These are phyloP conservation scores for Parietaria judaica DNA, from an alignment of 306 rosid genomes.

Conservation along the genomic window DNA sequence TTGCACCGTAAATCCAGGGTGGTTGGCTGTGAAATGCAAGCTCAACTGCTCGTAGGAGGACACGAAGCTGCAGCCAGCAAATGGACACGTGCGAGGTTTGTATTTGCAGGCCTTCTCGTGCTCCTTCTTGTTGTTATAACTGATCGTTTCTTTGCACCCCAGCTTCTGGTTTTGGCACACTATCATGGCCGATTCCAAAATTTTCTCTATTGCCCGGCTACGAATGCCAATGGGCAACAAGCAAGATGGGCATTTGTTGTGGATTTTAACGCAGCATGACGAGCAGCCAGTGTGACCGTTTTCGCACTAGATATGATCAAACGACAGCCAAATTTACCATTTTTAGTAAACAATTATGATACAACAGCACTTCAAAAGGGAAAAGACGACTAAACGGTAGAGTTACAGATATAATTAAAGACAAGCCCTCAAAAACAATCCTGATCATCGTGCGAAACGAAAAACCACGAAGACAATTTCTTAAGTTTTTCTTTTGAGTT, in stretches of 20 bases:
- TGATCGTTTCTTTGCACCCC: slow-evolving; percentile 28
- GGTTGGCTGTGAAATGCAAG: slow-evolving; percentile 29
- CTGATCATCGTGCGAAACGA: too few species aligned
- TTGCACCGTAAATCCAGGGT: slow-evolving; percentile 31
- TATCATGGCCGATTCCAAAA: not conserved
- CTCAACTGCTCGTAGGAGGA: slow-evolving; percentile 22
- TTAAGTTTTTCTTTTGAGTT: too few species aligned
- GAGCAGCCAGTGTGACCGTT: slow-evolving; percentile 2
- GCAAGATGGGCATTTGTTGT: not conserved
- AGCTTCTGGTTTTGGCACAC: slow-evolving; percentile 17
- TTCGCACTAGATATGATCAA: not conserved
- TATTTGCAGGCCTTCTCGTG: slow-evolving; percentile 26
- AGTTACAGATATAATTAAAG: too few species aligned
- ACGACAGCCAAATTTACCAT: not conserved
- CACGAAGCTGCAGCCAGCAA: slow-evolving; percentile 24
- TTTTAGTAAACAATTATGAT: too few species aligned
- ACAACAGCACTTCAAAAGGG: too few species aligned
- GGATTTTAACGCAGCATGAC: not conserved
- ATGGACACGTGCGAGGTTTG: slow-evolving; percentile 34
- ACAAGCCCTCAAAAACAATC: too few species aligned
- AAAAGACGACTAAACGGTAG: too few species aligned
- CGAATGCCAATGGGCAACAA: not conserved
- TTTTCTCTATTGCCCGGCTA: not conserved
- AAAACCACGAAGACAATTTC: too few species aligned
- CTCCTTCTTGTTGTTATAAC: slow-evolving; percentile 10